Evolutionary conservation across 371 early-diverging fungal genomes (phyloP).

Genomic region (Rhizopus stolonifer): DNA sequence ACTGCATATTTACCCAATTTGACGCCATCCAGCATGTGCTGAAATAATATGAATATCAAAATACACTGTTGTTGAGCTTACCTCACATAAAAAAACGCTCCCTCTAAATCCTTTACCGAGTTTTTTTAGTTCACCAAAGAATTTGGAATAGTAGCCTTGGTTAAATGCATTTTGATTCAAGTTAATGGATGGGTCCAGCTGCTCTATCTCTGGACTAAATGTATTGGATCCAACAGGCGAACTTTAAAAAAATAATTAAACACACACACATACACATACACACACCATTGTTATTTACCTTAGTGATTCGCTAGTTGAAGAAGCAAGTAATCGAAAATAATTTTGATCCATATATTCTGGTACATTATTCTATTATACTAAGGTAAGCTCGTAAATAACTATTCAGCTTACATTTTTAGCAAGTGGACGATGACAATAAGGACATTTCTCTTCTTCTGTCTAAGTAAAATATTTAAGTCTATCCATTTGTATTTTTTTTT

Average conservation of each 20-base stretch:
- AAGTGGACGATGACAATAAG: constrained; percentile 41
- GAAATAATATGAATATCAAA: not conserved
- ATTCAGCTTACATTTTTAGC: not conserved
- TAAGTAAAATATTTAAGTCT: not conserved
- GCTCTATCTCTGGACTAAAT: constrained; percentile 5
- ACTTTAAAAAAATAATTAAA: no score
- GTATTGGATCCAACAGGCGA: constrained; percentile 19
- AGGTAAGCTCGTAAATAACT: not conserved
- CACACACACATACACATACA: not conserved
- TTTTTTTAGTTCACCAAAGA: constrained; percentile 84
- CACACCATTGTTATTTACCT: constrained; percentile 1
- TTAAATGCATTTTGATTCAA: constrained; percentile 65
- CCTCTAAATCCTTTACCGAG: constrained; percentile 92
- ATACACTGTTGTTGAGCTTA: constrained; percentile 9
- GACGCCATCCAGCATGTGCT: constrained; percentile 83
- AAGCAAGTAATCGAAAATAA: constrained; percentile 63
- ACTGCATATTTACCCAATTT: constrained; percentile 86
- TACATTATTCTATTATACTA: constrained; percentile 12
- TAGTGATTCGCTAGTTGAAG: constrained; percentile 40
- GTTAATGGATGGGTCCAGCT: constrained; percentile 7
- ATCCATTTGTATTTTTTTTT: not conserved
- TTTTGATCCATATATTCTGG: constrained; percentile 63
- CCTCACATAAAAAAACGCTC: constrained; percentile 86
- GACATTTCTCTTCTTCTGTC: constrained; percentile 24
- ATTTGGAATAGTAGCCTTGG: constrained; percentile 93